Conservation (phyloP, 2,329 filamentous ascomycete genomes). For the Aspergillus hortae region DNA sequence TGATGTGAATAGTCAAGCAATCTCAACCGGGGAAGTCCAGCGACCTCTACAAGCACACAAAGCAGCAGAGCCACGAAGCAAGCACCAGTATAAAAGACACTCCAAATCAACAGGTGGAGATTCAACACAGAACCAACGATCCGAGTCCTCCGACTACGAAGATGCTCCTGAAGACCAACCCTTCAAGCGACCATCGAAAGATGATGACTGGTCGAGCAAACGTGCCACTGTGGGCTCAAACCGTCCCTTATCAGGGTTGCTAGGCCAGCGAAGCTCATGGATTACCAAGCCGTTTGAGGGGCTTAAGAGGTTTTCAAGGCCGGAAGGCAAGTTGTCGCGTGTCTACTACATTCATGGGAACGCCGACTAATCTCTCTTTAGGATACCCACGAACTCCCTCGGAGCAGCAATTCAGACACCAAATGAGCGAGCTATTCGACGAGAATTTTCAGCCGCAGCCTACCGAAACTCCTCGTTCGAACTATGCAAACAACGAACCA, state of each 20-base stretch:
- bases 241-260: conserved; percentile 9
- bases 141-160: background rate
- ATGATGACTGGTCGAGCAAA: background rate
- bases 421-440: conserved; percentile 31
- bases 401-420: conserved; percentile 31
- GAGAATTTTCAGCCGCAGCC: conserved; percentile 25
- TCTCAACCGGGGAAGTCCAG: conserved; percentile 17
- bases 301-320: conserved; percentile 4
- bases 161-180: background rate
- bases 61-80: background rate
- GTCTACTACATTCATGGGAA: background rate
- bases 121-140: background rate
- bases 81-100: background rate
- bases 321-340: conserved; percentile 8
- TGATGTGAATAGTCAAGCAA: background rate
- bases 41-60: conserved; percentile 4
- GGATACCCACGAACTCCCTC: conserved; percentile 26
- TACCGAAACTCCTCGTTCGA: conserved; percentile 22
- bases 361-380: conserved; percentile 1
- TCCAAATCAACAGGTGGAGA: background rate
- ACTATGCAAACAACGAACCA: conserved; percentile 11
- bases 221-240: conserved; percentile 1
- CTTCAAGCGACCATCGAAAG: no score
- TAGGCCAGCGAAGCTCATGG: conserved; percentile 18
- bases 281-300: conserved; percentile 15